These are phyloP conservation scores for Candida golubevii DNA, from an alignment of 805 yeast genomes.

Conservation along the genomic window DNA sequence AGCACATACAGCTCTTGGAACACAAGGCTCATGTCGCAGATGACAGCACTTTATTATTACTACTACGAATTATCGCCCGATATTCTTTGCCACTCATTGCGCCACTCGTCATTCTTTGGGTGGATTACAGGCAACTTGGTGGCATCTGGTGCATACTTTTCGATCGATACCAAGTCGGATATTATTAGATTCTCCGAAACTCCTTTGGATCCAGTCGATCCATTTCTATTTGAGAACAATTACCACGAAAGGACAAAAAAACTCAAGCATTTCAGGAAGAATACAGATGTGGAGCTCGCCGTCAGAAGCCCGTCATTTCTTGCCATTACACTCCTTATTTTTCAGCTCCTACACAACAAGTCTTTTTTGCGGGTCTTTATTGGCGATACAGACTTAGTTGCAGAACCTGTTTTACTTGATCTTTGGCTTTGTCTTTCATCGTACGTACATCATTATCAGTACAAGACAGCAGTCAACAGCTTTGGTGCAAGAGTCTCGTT, in stretches of 20 bases:
- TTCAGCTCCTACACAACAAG: constrained; percentile 8
- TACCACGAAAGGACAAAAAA: constrained; percentile 14
- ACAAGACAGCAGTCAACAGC: constrained; percentile 22
- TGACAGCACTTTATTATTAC: constrained; percentile 23
- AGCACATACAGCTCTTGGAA: neutral
- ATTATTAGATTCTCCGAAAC: constrained; percentile 16
- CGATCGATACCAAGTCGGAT: constrained; percentile 14
- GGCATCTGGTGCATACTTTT: constrained; percentile 12
- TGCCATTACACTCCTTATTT: constrained; percentile 8
- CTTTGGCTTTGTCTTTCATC: constrained; percentile 37
- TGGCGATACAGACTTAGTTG: neutral
- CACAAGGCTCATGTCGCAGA: constrained; percentile 21
- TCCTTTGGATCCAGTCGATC: constrained; percentile 13
- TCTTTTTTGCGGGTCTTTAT: constrained; percentile 7
- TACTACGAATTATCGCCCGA: constrained; percentile 18
- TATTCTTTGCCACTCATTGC: constrained; percentile 8
- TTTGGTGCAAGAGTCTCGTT: constrained; percentile 26
- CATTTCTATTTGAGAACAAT: constrained; percentile 18
- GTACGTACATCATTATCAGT: constrained; percentile 37
- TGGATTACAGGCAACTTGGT: constrained; percentile 18
- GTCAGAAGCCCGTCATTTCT: constrained; percentile 12
- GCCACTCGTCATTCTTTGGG: constrained; percentile 14
- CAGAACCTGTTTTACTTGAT: constrained; percentile 14
- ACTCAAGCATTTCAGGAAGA: neutral
- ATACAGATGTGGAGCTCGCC: constrained; percentile 1